Conservation (phyloP, 805 yeast species). For the Sugiyamaella floridensis region DNA sequence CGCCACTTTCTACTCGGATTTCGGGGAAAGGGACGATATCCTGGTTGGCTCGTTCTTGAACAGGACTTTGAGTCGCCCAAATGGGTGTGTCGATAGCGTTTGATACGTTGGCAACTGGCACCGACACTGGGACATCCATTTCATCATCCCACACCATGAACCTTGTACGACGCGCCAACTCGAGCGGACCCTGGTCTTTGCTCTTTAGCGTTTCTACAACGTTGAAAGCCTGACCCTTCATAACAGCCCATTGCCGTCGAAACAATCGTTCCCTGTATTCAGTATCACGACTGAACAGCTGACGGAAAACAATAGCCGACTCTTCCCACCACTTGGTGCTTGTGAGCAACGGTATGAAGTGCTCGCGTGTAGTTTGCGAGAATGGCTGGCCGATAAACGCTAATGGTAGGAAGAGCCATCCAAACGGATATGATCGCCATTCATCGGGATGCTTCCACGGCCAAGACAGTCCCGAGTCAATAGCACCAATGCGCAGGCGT, state of each 20-base stretch:
- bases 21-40: not conserved
- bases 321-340: conserved; percentile 68
- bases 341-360: conserved; percentile 52
- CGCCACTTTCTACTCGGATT: not conserved
- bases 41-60: not conserved
- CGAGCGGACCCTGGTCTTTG: conserved; percentile 58
- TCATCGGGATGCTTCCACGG: conserved; percentile 83
- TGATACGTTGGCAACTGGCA: conserved; percentile 34
- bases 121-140: conserved; percentile 48
- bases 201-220: conserved; percentile 58
- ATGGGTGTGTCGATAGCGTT: conserved; percentile 42
- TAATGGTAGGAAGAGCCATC: conserved; percentile 66
- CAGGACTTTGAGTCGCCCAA: conserved; percentile 1
- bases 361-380: conserved; percentile 46
- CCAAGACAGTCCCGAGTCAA: conserved; percentile 66
- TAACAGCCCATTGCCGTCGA: conserved; percentile 58
- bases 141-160: conserved; percentile 54
- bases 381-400: conserved; percentile 63
- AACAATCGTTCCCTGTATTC: conserved; percentile 64
- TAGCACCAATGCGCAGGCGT: conserved; percentile 53
- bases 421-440: conserved; percentile 73
- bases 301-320: conserved; percentile 40
- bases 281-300: conserved; percentile 46
- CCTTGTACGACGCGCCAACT: conserved; percentile 52
- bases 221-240: conserved; percentile 74